Percentiles rank a stretch among this genome's conserved stretches.
Evolutionary conservation across 1,284 basidiomycete genomes (phyloP).

Genomic region (Veloporphyrellus conicus): DNA sequence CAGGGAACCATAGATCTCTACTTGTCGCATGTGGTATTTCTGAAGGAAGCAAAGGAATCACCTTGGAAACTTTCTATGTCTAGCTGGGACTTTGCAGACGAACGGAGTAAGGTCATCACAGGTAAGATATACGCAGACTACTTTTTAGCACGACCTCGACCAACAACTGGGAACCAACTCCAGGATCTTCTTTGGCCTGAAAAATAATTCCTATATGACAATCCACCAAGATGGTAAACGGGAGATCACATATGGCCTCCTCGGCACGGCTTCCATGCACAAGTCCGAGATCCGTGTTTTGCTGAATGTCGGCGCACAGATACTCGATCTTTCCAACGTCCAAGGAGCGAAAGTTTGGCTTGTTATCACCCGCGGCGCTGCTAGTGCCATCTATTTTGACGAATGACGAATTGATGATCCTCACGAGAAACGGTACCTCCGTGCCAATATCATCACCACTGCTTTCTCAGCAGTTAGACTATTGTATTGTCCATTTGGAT

Average conservation of each 20-base stretch:
- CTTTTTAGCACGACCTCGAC: too few relatives aligned
- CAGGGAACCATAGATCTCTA: too few relatives aligned
- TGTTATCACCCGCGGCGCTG: slow-evolving; percentile 20
- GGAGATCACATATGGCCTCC: too few relatives aligned
- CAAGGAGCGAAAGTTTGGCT: background rate
- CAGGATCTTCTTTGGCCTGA: background rate
- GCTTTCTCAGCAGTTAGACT: slow-evolving; percentile 18
- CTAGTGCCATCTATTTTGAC: slow-evolving; percentile 45
- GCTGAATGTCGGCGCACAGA: background rate
- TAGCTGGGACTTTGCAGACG: too few relatives aligned
- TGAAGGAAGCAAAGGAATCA: too few relatives aligned
- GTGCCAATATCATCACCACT: slow-evolving; percentile 9
- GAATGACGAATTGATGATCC: slow-evolving; percentile 40
- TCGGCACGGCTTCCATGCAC: too few relatives aligned
- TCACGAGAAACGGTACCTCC: slow-evolving; percentile 34
- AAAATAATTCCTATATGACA: background rate
- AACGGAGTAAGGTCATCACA: too few relatives aligned
- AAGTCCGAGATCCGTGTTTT: background rate
- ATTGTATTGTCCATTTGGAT: slow-evolving; percentile 47
- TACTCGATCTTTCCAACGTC: background rate
- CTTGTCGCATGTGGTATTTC: too few relatives aligned
- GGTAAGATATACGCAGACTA: too few relatives aligned
- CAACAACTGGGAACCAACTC: background rate
- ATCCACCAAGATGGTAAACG: too few relatives aligned
- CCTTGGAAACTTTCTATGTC: too few relatives aligned